These are phyloP conservation scores for Ophiognomonia clavigignenti-juglandacearum DNA, from an alignment of 2,329 filamentous ascomycete genomes.

Conservation along the genomic window DNA sequence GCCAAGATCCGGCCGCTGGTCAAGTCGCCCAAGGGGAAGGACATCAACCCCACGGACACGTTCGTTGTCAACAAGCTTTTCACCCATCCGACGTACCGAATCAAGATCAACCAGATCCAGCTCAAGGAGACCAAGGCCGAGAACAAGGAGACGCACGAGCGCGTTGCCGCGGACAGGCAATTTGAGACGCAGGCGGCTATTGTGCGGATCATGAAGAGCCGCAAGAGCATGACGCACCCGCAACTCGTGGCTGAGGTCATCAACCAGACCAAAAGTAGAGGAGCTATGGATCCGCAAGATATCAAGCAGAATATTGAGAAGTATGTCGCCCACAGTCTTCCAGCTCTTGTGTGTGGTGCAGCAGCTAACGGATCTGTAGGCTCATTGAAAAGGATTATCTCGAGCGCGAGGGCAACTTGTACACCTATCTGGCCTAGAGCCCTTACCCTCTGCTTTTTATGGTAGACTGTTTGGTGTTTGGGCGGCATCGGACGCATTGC, in stretches of 20 bases:
- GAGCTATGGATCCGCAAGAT: constrained; percentile 76
- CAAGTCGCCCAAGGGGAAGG: constrained; percentile 80
- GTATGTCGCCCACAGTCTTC: no score
- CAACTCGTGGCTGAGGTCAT: constrained; percentile 91
- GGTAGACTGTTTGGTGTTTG: background rate
- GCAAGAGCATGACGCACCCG: constrained; percentile 81
- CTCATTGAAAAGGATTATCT: constrained; percentile 93
- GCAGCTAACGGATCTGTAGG: no score
- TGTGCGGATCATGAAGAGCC: constrained; percentile 93
- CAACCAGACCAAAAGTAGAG: constrained; percentile 78
- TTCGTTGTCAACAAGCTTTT: constrained; percentile 81
- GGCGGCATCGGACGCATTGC: background rate
- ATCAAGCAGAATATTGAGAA: constrained; percentile 98
- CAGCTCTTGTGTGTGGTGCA: no score
- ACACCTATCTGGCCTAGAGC: constrained; percentile 63
- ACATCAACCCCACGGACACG: constrained; percentile 72
- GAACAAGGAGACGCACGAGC: constrained; percentile 88
- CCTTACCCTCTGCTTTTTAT: background rate
- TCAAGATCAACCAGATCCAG: constrained; percentile 99
- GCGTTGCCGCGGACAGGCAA: constrained; percentile 82
- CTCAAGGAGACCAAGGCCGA: constrained; percentile 93
- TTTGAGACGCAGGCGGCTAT: constrained; percentile 97
- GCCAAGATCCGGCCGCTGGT: constrained; percentile 78
- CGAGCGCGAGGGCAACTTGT: constrained; percentile 68
- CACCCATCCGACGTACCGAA: constrained; percentile 73